These are phyloP conservation scores for Penicillium sp. DNA, from an alignment of 2,329 filamentous ascomycete species.

Conservation along the genomic window DNA sequence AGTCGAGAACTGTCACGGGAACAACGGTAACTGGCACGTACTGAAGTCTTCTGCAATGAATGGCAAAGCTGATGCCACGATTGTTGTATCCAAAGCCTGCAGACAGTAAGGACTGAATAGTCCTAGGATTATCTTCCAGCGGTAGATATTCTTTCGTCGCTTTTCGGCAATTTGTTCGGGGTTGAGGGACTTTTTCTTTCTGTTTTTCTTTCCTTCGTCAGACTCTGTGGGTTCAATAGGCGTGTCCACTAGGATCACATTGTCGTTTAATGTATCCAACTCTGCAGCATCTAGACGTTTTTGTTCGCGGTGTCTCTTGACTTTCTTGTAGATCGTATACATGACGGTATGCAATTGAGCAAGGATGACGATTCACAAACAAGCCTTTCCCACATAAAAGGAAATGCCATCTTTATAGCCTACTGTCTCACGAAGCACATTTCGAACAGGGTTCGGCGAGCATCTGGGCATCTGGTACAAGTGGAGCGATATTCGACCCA, in stretches of 20 bases:
- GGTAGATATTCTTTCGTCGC: constrained; percentile 40
- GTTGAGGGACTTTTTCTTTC: neutral
- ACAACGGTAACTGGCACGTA: neutral
- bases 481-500: neutral
- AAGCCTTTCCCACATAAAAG: neutral
- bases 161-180: constrained; percentile 1
- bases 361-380: neutral
- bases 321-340: neutral
- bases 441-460: neutral
- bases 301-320: neutral
- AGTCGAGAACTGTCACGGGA: no score
- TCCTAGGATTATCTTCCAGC: constrained; percentile 60
- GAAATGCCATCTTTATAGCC: neutral
- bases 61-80: constrained; percentile 60
- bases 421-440: neutral
- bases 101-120: constrained; percentile 62
- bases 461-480: neutral
- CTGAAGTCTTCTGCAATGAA: constrained; percentile 64
- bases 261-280: neutral
- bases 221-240: neutral
- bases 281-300: neutral
- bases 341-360: neutral
- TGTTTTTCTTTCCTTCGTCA: neutral
- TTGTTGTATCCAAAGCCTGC: constrained; percentile 63
- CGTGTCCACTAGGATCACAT: neutral